Conservation (phyloP, 441 rosid genomes). For the Daphne laureola region DNA sequence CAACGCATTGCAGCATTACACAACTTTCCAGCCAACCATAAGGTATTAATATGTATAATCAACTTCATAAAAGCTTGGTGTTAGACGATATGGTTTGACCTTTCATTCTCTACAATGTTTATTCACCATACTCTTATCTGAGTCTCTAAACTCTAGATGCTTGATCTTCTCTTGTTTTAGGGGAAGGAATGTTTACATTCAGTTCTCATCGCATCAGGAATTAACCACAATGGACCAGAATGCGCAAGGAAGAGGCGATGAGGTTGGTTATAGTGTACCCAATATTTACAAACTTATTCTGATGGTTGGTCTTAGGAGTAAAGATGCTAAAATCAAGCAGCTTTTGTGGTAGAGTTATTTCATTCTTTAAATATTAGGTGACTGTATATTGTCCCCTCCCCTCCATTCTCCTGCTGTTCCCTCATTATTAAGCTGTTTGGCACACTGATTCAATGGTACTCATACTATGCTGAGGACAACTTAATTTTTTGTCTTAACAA, state of each 20-base stretch:
- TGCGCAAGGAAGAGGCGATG: conserved; percentile 88
- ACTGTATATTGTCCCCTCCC: background rate
- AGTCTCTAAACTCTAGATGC: conserved; percentile 1
- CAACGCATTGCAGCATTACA: conserved; percentile 73
- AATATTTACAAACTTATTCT: conserved; percentile 1
- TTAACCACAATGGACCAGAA: conserved; percentile 91
- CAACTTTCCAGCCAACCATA: conserved; percentile 80
- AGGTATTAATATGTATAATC: conserved; percentile 35
- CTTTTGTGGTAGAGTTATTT: background rate
- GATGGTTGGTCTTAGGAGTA: conserved; percentile 8
- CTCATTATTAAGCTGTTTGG: no score
- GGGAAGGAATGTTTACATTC: conserved; percentile 95
- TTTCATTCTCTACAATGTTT: background rate
- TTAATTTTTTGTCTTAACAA: no score
- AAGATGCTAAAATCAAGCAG: background rate
- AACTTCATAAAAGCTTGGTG: conserved; percentile 1
- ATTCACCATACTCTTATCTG: background rate
- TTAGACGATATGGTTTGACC: background rate
- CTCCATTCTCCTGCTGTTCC: background rate
- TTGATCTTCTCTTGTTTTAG: conserved; percentile 24
- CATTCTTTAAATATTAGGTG: background rate
- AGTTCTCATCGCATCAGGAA: conserved; percentile 98
- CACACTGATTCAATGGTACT: no score
- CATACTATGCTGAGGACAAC: no score
- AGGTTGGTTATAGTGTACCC: conserved; percentile 47